These are phyloP conservation scores for Aspergillus fructus DNA, from an alignment of 2,329 filamentous ascomycete genomes.

Conservation along the genomic window DNA sequence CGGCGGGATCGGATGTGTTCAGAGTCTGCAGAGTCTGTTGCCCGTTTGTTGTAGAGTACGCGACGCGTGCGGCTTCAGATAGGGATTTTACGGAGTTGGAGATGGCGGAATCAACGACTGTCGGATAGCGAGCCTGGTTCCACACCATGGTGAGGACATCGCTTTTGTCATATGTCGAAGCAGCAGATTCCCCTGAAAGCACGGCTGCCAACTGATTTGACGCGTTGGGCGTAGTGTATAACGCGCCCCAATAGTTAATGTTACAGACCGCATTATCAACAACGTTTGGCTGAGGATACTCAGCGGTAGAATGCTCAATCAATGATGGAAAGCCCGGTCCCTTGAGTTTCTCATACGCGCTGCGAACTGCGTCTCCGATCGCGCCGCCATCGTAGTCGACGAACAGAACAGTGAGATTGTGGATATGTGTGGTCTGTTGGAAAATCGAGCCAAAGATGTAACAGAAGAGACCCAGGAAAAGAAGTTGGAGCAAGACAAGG, in stretches of 20 bases:
- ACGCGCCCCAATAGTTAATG: constrained; percentile 37
- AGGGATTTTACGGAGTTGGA: constrained; percentile 35
- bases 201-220: constrained; percentile 39
- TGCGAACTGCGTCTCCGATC: constrained; percentile 33
- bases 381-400: constrained; percentile 42
- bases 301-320: constrained; percentile 17
- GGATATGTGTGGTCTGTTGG: constrained; percentile 29
- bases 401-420: constrained; percentile 36
- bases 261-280: constrained; percentile 31
- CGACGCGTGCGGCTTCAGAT: constrained; percentile 31
- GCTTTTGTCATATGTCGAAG: constrained; percentile 34
- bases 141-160: constrained; percentile 44
- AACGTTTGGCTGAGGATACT: constrained; percentile 20
- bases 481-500: neutral
- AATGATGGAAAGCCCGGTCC: constrained; percentile 32
- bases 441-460: constrained; percentile 41
- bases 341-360: constrained; percentile 31
- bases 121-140: constrained; percentile 48
- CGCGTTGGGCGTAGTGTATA: constrained; percentile 36
- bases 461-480: constrained; percentile 37
- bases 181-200: constrained; percentile 30
- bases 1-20: constrained; percentile 25
- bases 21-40: constrained; percentile 26
- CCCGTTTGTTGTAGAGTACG: constrained; percentile 36
- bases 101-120: constrained; percentile 36